phyloP scores from a whole-genome alignment of 495 filamentous ascomycete species.

The Lasiosphaeris hirsuta region DNA sequence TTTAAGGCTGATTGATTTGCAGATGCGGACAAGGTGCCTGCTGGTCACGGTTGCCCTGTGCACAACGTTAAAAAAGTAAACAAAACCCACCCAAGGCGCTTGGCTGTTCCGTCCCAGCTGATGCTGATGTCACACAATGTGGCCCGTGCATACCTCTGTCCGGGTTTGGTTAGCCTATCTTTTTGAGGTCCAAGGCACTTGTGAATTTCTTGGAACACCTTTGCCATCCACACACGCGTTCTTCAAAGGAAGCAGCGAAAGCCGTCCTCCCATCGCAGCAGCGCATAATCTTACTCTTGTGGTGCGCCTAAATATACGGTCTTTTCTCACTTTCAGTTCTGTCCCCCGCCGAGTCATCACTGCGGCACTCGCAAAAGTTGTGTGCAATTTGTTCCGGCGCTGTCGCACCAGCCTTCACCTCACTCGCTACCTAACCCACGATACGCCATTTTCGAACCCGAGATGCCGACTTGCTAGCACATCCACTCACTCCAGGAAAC shows the following conservation, averaged over 20 bases:
- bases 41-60: slow-evolving; percentile 24
- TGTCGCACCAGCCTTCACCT: not conserved
- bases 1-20: not conserved
- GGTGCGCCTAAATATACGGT: not conserved
- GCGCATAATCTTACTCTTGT: not conserved
- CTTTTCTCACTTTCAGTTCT: not conserved
- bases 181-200: not conserved
- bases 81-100: slow-evolving; percentile 11
- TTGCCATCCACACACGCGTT: not conserved
- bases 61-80: slow-evolving; percentile 25
- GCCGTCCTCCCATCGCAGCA: not conserved
- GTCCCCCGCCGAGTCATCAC: not conserved
- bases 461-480: slow-evolving; percentile 18
- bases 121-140: slow-evolving; percentile 18
- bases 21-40: not conserved
- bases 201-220: not conserved
- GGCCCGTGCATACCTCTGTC: slow-evolving; percentile 5
- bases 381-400: no score
- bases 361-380: not conserved
- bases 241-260: not conserved
- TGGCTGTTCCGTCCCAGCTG: not conserved
- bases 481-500: not conserved
- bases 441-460: not conserved
- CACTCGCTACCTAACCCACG: not conserved
- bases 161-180: slow-evolving; percentile 2